Base-by-base conservation (phyloP, 2,329 filamentous ascomycete genomes). In the Microthyrium microscopicum region DNA sequence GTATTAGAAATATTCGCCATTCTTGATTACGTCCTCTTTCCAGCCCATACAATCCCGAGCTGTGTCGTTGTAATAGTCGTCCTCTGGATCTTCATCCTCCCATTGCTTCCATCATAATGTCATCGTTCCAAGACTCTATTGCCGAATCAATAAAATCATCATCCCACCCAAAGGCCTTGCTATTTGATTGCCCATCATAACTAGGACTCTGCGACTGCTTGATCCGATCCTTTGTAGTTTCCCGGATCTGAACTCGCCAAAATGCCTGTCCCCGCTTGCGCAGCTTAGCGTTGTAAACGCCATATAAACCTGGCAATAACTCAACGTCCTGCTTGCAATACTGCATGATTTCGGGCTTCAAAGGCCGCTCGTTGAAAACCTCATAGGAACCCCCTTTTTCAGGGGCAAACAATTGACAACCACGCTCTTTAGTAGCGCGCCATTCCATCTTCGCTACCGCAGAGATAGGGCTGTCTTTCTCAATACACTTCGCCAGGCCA, bases 281-380 rank as follows among this genome's bases (percentile, higher is more conserved):
- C 6, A 26, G 13, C 20, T 20, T 36, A 6, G 7, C 6, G 5
- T 13, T 5, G 25, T 29, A 38, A 5, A 26, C 24, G 4, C 29
- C 16, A n/a, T 19, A 35, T 8, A 61, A 39, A 22, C 44, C 37
- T 2, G 61, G 51, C 38, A 69, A 44, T 21, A 53, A 46, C 5
- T 43, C 27, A 2, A 70, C 57, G 40, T 69, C 63, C 17, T 60
- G 50, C 3, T 51, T 47, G 40, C 64, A 68, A 45, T 70, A 70
- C 0, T 41, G 9, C 16, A 46, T 34, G 3, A 68, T 51, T 0
- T 54, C 54, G 3, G 41, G 8, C 1, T 39, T 26, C 5, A 70
- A 37, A 0, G 66, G 66, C 1, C 64, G 52, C 28, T 48, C 31
- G 37, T 61, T 56, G 42, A 70, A 70, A 1, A 66, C 56, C 11